These are phyloP conservation scores for Oryza meyeriana DNA, from an alignment of 176 grass and related monocot species.

Conservation along the genomic window DNA sequence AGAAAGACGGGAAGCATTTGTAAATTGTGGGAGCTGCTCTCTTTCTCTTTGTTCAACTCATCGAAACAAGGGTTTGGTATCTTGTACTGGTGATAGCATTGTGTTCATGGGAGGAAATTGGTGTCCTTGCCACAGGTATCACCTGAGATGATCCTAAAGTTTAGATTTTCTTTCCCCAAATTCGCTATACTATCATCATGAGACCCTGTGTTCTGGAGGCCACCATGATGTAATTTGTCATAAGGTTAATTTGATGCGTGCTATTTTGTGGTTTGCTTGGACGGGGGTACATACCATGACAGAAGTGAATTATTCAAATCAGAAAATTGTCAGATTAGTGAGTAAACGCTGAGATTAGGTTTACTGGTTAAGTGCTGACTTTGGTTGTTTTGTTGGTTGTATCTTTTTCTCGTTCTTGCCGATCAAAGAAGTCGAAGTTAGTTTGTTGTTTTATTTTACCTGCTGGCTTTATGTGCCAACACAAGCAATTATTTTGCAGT, in stretches of 20 bases:
- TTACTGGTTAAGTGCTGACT: neutral
- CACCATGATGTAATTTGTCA: slow-evolving; percentile 25
- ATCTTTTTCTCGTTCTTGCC: neutral
- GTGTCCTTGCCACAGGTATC: neutral
- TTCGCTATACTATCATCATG: slow-evolving; percentile 32
- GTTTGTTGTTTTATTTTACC: neutral
- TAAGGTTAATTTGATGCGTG: slow-evolving; percentile 15
- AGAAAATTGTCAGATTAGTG: neutral
- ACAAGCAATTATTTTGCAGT: too few species aligned
- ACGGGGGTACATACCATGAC: neutral
- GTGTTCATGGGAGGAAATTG: slow-evolving; percentile 3
- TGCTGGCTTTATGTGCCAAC: neutral
- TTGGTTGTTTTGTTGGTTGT: neutral
- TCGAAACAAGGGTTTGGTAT: slow-evolving; percentile 30
- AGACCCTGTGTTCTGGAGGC: slow-evolving; percentile 26
- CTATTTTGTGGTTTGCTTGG: slow-evolving; percentile 12
- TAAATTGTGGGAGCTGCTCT: slow-evolving; percentile 29
- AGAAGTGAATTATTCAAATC: slow-evolving; percentile 13
- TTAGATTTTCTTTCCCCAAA: slow-evolving; percentile 22
- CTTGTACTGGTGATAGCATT: slow-evolving; percentile 25
- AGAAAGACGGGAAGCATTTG: slow-evolving; percentile 45
- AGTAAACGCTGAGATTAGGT: neutral
- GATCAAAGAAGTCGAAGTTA: neutral
- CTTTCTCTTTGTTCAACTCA: slow-evolving; percentile 22
- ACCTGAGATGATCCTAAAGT: slow-evolving; percentile 5